Evolutionary conservation across 768 basidiomycete species (phyloP).

Genomic region (Termitomyces sp.): DNA sequence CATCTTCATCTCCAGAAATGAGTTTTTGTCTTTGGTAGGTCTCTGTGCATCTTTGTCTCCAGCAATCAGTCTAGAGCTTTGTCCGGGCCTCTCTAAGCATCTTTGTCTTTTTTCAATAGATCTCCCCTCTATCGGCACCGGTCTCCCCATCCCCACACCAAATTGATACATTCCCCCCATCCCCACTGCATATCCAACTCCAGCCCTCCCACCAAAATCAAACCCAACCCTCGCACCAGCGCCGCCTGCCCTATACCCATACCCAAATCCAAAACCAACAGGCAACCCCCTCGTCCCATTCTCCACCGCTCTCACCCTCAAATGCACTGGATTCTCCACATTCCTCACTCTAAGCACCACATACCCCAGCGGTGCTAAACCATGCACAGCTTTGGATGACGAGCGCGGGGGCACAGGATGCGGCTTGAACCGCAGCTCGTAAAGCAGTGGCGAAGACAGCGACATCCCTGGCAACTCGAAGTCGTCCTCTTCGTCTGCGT

Average conservation of each 20-base stretch:
- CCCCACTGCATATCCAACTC: not conserved
- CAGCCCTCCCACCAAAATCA: slow-evolving; percentile 30
- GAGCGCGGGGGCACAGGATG: slow-evolving; percentile 37
- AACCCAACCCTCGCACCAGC: slow-evolving; percentile 41
- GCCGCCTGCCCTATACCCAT: slow-evolving; percentile 1
- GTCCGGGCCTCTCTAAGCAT: no score
- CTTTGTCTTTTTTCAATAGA: no score
- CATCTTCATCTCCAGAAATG: no score
- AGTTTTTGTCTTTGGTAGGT: no score
- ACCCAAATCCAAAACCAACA: slow-evolving; percentile 27
- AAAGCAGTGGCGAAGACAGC: slow-evolving; percentile 28
- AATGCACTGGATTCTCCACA: slow-evolving; percentile 53
- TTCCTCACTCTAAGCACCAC: slow-evolving; percentile 39
- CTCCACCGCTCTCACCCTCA: slow-evolving; percentile 56
- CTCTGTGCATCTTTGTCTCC: no score
- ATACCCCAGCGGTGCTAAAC: not conserved
- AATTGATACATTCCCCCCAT: not conserved
- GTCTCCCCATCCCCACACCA: slow-evolving; percentile 39
- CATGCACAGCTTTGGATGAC: slow-evolving; percentile 28
- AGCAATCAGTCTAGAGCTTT: no score
- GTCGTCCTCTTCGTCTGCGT: slow-evolving; percentile 5
- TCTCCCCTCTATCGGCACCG: slow-evolving; percentile 41
- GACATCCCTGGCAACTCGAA: slow-evolving; percentile 19
- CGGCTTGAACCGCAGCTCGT: slow-evolving; percentile 28
- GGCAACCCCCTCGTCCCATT: slow-evolving; percentile 32